Base-by-base conservation (phyloP, 306 rosid genomes). In the Mucuna pruriens region DNA sequence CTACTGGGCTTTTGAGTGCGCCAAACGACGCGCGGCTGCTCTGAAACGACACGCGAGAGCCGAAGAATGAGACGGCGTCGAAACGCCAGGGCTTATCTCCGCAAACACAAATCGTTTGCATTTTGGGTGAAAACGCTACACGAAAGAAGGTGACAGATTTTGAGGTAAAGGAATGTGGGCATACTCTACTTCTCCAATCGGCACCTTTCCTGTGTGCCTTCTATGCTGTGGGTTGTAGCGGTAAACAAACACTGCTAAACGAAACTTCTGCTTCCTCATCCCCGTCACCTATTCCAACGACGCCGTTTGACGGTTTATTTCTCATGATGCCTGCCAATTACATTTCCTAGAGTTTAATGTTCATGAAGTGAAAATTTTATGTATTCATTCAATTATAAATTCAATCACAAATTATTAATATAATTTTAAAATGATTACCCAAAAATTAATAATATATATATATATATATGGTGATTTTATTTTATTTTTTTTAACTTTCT, bases 41-140 rank as follows among this genome's bases (percentile, higher is more conserved):
- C 29, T 83, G 75, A 68, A 52, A 26, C 44, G 81, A 39, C 33
- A 65, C 31, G 1, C 62, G 34, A 65, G 92, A 77, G 44, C 60
- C 84, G 25, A 57, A 10, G 39, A 82, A 80, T 9, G 93, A 76
- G 82, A 73, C 48, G 11, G 87, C 40, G 60, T 60, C 80, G 38
- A 54, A 66, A 77, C 71, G 49, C 49, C 74, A 51, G 44, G 82
- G 49, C 69, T 66, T 84, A 49, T 84, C 63, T 25, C 49, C 76
- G 15, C 23, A 25, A 12, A 86, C 68, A 25, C 40, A 22, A 6
- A 82, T 79, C 91, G 84, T 82, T 72, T 84, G 58, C 85, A 71
- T 42, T 61, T 42, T 36, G 31, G 62, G 26, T 7, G n/a, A 20
- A 17, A n/a, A 31, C 12, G 64, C 45, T 38, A 54, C 26, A 10